Evolutionary conservation across 345 rosid species (phyloP), one percentile per base, ranked within the genome.

Genomic region (Eucalyptus microcorys): DNA sequence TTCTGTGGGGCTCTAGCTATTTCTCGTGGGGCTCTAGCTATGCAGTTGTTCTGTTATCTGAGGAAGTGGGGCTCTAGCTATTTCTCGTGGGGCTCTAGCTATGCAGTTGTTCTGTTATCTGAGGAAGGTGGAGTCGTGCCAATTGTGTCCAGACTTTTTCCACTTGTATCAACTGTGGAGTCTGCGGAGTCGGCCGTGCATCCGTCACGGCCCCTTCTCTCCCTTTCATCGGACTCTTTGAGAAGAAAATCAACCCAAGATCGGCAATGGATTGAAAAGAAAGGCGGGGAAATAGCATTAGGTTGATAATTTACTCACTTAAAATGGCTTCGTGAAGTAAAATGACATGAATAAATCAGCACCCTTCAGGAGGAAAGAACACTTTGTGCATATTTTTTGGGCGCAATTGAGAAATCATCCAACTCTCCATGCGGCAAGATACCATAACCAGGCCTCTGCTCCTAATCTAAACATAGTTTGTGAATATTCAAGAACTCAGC

Each of bases 221-320:
- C 99, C 88, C 96, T 92, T 83, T 96, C 96, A 90, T 96, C 95
- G 8, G 94, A 94, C 91, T 97, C 99, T 92, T 95, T 95, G 91
- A 97, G 99, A 88, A 97, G 99, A 95, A 95, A 97, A 91, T 97
- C 98, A 68, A 97, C 99, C 98, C 97, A 49, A 96, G 93, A 92
- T 97, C 97, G 91, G 97, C 96, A 87, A 97, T 94, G 59, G 99
- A 97, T 98, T 96, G 95, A 50, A 88, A 90, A 79, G 30, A 27
- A 50, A 37, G 1, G 7, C 12, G 19, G n/a, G 43, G 21, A 50
- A 22, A 61, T 26, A 88, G 15, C 79, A 66, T 66, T 32, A 68
- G 12, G 11, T 34, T 68, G 80, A 34, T 68, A 34, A 16, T 16
- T 43, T 30, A 45, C 26, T 22, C 13, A 48, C 86, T 48, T 17